Evolutionary conservation across 805 yeast species (phyloP), one percentile per base, ranked within the genome.

Genomic region (Candida montana): DNA sequence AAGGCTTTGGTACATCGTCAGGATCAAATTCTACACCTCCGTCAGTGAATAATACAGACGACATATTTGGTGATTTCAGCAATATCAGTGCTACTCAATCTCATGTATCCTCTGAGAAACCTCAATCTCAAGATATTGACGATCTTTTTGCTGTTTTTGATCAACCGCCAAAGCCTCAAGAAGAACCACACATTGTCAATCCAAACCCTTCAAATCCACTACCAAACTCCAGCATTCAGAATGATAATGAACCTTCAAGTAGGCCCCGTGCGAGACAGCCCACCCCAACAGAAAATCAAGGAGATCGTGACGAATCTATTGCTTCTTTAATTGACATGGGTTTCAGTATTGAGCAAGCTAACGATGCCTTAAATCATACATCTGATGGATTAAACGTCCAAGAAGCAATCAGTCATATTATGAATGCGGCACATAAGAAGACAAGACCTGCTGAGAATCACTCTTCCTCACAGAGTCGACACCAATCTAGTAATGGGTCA

Each of bases 321-420:
- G 91, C 91, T 0, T 84, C 79, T 50, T 65, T 86, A 33, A 61
- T 84, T 3, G 93, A 86, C 45, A 87, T 87, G 78, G 95, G 95
- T 3, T 87, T 87, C 53, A 61, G 81, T 1, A 64, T 74, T 1
- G 79, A 76, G 2, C 74, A 69, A 39, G 79, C 93, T 5, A 71
- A 68, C 20, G 61, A 63, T 3, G 95, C 95, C 0, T 66, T 87
- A 29, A 69, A 62, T 7, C 62, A 67, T 35, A 75, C 81, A 0
- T 58, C 55, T 1, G 53, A 63, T 27, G 86, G 89, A 0, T 56
- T 70, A 6, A 76, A 83, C 49, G 65, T 85, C 8, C 75, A 81
- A 43, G 71, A 66, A 19, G 89, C 95, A 24, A 82, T 85, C 17
- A 76, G 78, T 37, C 74, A 63, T 48, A 66, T 86, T 28, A 81